A percentile compares a stretch with the other conserved stretches of the same genome.
phyloP scores from a whole-genome alignment of 208 protist genomes.

The Leishmania guyanensis region DNA sequence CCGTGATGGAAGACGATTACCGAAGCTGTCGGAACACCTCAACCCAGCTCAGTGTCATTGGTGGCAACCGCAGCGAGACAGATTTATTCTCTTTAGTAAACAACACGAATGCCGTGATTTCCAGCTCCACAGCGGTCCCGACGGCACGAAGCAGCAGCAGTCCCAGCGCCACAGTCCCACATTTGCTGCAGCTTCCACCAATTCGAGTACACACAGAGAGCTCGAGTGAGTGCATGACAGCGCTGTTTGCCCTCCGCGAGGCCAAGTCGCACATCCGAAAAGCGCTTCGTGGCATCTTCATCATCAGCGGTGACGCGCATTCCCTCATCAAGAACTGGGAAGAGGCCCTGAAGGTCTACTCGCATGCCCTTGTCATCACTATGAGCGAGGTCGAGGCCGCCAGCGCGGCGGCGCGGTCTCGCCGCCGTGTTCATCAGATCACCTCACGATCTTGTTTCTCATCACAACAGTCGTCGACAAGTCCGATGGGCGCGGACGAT shows the following conservation, averaged over 20 bases:
- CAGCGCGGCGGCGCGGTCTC: constrained; percentile 19
- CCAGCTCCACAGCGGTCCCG: constrained; percentile 4
- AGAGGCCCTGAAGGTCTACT: constrained; percentile 81
- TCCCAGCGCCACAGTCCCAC: not conserved
- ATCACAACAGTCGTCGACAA: constrained; percentile 7
- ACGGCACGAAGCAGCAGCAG: constrained; percentile 6
- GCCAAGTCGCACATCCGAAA: constrained; percentile 53
- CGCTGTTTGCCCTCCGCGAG: constrained; percentile 54
- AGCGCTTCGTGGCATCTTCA: constrained; percentile 58
- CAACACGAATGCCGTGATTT: not conserved
- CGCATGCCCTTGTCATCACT: constrained; percentile 67
- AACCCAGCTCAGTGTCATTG: constrained; percentile 7
- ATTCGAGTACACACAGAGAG: constrained; percentile 46
- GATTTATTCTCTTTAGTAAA: not conserved
- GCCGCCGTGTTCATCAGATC: constrained; percentile 9
- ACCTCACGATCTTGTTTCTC: constrained; percentile 4
- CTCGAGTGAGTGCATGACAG: constrained; percentile 56
- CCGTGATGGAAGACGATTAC: constrained; percentile 20
- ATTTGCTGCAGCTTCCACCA: not conserved
- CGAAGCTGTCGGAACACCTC: constrained; percentile 17
- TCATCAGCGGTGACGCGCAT: constrained; percentile 73
- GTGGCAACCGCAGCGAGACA: not conserved
- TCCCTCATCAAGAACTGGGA: constrained; percentile 65
- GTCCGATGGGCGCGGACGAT: constrained; percentile 1
- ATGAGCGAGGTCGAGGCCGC: constrained; percentile 53